These are phyloP conservation scores for Hemileccinum rubropunctum DNA, from an alignment of 768 basidiomycete genomes.

Conservation along the genomic window DNA sequence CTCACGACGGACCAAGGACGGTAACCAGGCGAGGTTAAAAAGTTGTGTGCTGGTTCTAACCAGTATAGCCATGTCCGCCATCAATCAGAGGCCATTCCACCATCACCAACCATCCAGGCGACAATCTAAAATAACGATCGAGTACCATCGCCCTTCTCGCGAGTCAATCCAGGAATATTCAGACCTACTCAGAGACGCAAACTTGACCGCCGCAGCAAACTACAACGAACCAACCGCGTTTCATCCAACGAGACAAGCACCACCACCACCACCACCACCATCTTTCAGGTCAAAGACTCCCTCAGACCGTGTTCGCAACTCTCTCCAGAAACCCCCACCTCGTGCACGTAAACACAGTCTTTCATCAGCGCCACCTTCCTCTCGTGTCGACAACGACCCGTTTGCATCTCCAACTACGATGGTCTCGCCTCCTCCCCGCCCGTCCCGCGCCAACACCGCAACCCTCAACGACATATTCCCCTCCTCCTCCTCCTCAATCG, in stretches of 20 bases:
- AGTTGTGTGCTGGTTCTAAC: no score
- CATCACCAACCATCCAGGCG: constrained; percentile 31
- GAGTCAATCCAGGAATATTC: constrained; percentile 78
- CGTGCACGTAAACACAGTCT: constrained; percentile 52
- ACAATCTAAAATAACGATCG: constrained; percentile 66
- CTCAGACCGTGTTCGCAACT: constrained; percentile 42
- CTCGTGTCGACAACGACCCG: constrained; percentile 53
- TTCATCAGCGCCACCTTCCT: constrained; percentile 32
- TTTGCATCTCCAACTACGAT: constrained; percentile 42
- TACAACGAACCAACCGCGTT: constrained; percentile 35
- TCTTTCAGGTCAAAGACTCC: constrained; percentile 31
- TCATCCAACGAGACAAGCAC: constrained; percentile 44
- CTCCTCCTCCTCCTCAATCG: constrained; percentile 34
- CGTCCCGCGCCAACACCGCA: constrained; percentile 82
- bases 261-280: constrained; percentile 39
- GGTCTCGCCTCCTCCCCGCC: constrained; percentile 67
- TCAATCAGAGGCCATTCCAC: constrained; percentile 40
- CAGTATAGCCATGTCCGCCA: constrained; percentile 37
- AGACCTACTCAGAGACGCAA: constrained; percentile 63
- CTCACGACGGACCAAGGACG: no score
- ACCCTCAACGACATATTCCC: constrained; percentile 75
- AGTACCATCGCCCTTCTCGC: constrained; percentile 72
- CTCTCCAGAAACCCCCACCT: constrained; percentile 62
- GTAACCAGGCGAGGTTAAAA: no score
- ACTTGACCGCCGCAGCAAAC: constrained; percentile 37